Evolutionary conservation across 164 flowering plant genomes (phyloP), one percentile per base, ranked within the genome.

Genomic region (Stephania yunnanensis): DNA sequence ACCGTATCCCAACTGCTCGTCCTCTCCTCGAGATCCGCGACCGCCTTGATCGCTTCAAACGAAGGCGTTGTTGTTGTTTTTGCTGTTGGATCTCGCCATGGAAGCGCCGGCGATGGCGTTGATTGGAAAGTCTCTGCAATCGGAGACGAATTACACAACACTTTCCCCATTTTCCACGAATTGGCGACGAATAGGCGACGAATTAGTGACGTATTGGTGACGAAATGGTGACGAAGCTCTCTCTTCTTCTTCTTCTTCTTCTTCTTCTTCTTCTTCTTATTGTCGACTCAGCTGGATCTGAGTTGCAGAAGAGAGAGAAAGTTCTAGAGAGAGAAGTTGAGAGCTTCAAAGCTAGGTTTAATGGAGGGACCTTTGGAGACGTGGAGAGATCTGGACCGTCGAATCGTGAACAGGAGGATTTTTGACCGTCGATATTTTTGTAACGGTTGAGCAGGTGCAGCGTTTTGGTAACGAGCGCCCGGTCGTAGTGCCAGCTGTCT

Each of bases 1-100:
- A 94, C 96, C 55, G 82, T 82, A 0, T 87, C 94, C 97, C 97
- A 94, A 20, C 78, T 61, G 61, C 46, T 64, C 42, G 42, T 36
- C 19, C 53, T 50, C 30, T 72, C 70, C 6, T 63, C 61, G 71
- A 72, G 71, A 70, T 77, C 81, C 53, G 80, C 42, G 42, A 36
- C 58, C 45, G 76, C 31, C 20, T 65, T 71, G 68, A 53, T 8
- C 7, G 73, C 67, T 11, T 48, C 69, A 44, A 64, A 17, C 20
- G 77, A 46, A 0, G 66, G 9, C 13, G 71, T 3, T 7, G 73
- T 36, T 4, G 42, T 36, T 4, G 42, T 36, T 4, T 1, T 36
- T 4, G 74, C 1, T 7, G 73, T 78, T 77, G 85, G 79, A 58
- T 83, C 87, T 78, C 78, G 69, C 89, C 74, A 72, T 53, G 74